Evolutionary conservation across 2,329 filamentous ascomycete genomes (phyloP), one percentile per base, ranked within the genome.

Genomic region (Aspergillus sp.): DNA sequence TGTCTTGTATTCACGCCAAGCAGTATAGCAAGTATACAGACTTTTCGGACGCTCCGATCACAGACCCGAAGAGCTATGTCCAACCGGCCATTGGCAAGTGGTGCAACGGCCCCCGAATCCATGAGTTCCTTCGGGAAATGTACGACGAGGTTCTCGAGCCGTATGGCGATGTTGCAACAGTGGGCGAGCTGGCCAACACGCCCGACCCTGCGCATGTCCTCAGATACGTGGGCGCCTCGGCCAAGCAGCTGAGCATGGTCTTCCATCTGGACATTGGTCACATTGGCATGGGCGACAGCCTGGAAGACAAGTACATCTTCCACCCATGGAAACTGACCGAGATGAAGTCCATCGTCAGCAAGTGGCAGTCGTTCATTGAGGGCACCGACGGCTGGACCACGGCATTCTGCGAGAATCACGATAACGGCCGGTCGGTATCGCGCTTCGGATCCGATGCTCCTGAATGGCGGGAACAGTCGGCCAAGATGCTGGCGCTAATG

Each of bases 41-140:
- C 1, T 78, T 83, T 41, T 77, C 76, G 0, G 84, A 88, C 53
- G 85, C 83, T 0, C 78, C 82, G 1, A 68, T 85, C 43, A 72
- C 75, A 3, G 76, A 84, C 50, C 68, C 72, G 4, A 73, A 71
- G 5, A 71, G 74, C 1, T 58, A 63, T 49, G 52, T 68, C 52
- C 84, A 87, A 60, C 81, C 81, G 0, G 84, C 80, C 0, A 74
- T 73, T 19, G 61, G 76, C n/a, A 75, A 84, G 51, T 88, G 82
- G 62, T 83, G 82, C 67, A 88, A 89, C 61, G 86, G 87, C 0
- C 86, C 87, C 0, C 76, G 82, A 5, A 84, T 90, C 70, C 83
- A 87, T 62, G 86, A 89, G 63, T 89, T 84, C 59, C 70, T 89
- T n/a, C 65, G 73, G 2, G 87, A 89, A 65, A 88, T 90, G 83